Evolutionary conservation across 345 rosid species (phyloP).

Genomic region (Toxicodendron radicans): DNA sequence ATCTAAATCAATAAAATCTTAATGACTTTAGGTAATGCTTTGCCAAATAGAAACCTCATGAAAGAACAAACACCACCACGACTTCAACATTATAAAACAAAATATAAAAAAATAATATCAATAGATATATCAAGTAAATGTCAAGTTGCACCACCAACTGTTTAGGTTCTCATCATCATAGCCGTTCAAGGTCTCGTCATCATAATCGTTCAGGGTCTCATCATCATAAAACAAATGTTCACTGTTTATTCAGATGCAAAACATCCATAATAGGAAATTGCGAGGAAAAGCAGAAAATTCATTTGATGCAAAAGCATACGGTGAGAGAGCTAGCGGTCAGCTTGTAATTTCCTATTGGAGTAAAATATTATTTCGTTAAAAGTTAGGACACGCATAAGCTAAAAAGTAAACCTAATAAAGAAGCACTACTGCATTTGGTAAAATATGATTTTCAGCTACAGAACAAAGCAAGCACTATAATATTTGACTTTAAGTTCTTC

Average conservation of each 20-base stretch:
- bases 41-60: not conserved
- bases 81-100: not conserved
- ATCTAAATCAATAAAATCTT: not conserved
- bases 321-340: not conserved
- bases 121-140: not conserved
- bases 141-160: not conserved
- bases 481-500: constrained; percentile 31
- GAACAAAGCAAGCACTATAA: constrained; percentile 23
- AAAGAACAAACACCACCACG: not conserved
- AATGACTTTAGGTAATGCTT: not conserved
- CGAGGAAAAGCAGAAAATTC: not conserved
- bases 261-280: not conserved
- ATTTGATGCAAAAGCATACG: not conserved
- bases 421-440: constrained; percentile 1
- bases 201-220: not conserved
- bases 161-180: no score
- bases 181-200: no score
- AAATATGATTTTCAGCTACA: constrained; percentile 13
- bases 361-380: not conserved
- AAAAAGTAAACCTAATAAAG: not conserved
- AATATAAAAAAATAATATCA: not conserved
- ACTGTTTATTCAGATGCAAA: not conserved
- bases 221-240: not conserved
- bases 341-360: not conserved
- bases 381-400: not conserved